Percentiles rank a stretch among this genome's conserved stretches.
Evolutionary conservation across 2,329 filamentous ascomycete species (phyloP).

Genomic region (Ceratocystiopsis sp.): DNA sequence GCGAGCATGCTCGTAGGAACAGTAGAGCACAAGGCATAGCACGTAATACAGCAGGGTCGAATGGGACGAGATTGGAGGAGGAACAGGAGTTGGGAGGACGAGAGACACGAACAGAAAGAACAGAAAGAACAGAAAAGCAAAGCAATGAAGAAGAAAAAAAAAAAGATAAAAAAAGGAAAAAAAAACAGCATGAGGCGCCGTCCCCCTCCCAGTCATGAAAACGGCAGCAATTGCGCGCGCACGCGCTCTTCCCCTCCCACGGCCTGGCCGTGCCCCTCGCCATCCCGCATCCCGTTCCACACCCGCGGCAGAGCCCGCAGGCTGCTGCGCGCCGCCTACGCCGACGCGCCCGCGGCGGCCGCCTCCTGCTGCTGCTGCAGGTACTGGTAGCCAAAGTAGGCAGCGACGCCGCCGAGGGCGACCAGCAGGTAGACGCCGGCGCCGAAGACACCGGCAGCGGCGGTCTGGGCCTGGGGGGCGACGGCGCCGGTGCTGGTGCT

Average conservation of each 20-base stretch:
- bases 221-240: not conserved
- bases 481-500: slow-evolving; percentile 27
- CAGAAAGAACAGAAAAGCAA: not conserved
- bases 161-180: not conserved
- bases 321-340: not conserved
- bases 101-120: not conserved
- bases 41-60: no score
- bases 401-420: slow-evolving; percentile 56
- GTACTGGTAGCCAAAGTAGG: slow-evolving; percentile 77
- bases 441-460: slow-evolving; percentile 42
- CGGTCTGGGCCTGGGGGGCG: slow-evolving; percentile 29
- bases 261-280: not conserved
- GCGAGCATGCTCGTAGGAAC: no score
- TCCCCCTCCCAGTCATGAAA: not conserved
- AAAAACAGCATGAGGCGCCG: not conserved
- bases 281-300: no score
- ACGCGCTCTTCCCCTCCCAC: not conserved
- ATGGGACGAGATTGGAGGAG: no score
- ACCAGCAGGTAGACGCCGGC: slow-evolving; percentile 69
- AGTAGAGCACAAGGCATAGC: no score
- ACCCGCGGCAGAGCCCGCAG: not conserved
- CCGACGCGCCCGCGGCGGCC: not conserved
- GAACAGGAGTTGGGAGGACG: no score
- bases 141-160: not conserved
- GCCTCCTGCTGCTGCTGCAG: slow-evolving; percentile 38